Base-by-base conservation (phyloP, 768 basidiomycete genomes). In the Lactifluus hygrophoroides region DNA sequence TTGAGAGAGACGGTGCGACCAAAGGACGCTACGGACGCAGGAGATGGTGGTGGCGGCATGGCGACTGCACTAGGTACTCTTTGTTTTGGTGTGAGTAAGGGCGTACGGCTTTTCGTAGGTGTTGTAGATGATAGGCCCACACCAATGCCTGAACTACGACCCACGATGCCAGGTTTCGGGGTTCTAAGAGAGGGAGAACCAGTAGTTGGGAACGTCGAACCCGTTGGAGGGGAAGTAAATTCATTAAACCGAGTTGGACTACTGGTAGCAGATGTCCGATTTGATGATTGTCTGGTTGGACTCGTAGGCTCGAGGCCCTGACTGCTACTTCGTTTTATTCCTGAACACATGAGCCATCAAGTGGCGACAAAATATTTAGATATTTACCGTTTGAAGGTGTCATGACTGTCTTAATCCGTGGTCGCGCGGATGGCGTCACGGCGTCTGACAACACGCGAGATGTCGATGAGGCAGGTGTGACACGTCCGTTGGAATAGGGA, bases 1-100 rank as follows among this genome's bases (percentile, higher is more conserved):
- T 71, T 73, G 40, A 75, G 63, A 19, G 75, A 77, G 23, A 72
- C 69, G 2, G 75, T 72, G 30, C 73, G 72, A 17, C 61, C 61
- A 10, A 74, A 68, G 17, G 70, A 67, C 45, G 75, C 66, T 1
- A 69, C 65, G n/a, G 66, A 58, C 5, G 69, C 67, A 7, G 88
- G 88, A 13, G 86, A 87, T 0, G 84, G 74, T 17, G 88, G 88
- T 3, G 88, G 89, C 2, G 88, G 89, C 89, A 91, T 90, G 7
- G 86, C 83, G 27, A 87, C 70, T n/a, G 79, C 75, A 65, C 86
- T 88, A 30, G 88, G 85, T 59, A 88, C 68, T 51, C 88, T 77
- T 14, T 80, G 77, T 30, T 86, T 79, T 44, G 85, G 83, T 11
- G 84, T 86, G 59, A 68, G 70, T 17, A 74, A 56, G 14, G 74